These are phyloP conservation scores for Linum lewisii DNA, from an alignment of 345 rosid species.

Conservation along the genomic window DNA sequence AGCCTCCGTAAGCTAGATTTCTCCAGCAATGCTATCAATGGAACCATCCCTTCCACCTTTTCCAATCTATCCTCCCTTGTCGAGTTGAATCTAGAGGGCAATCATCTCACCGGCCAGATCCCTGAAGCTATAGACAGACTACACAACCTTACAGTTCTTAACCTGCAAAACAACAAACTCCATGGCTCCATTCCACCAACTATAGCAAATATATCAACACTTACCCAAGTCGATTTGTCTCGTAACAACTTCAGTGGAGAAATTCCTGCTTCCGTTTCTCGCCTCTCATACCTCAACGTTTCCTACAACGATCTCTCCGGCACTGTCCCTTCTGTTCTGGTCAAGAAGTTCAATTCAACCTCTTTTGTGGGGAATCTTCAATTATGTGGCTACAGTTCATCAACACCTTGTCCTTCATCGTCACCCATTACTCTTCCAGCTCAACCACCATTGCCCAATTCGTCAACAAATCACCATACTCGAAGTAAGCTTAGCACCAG, in stretches of 20 bases:
- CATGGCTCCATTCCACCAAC: slow-evolving; percentile 48
- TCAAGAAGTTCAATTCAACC: slow-evolving; percentile 72
- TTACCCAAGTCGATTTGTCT: slow-evolving; percentile 51
- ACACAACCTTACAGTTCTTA: slow-evolving; percentile 49
- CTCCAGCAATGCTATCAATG: slow-evolving; percentile 63
- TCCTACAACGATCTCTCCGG: slow-evolving; percentile 86
- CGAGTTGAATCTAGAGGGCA: slow-evolving; percentile 44
- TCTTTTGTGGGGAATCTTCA: slow-evolving; percentile 77
- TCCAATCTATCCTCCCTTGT: slow-evolving; percentile 45
- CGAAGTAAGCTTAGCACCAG: slow-evolving; percentile 48
- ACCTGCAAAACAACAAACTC: slow-evolving; percentile 50
- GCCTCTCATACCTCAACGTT: slow-evolving; percentile 52
- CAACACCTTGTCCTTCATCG: slow-evolving; percentile 51
- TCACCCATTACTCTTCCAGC: slow-evolving; percentile 37
- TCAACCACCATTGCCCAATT: slow-evolving; percentile 40
- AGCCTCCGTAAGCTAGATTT: slow-evolving; percentile 52
- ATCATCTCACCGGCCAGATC: slow-evolving; percentile 35
- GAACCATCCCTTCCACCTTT: slow-evolving; percentile 54
- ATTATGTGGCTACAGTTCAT: slow-evolving; percentile 75
- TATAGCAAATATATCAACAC: slow-evolving; percentile 47
- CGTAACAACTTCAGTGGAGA: slow-evolving; percentile 60
- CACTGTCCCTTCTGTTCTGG: slow-evolving; percentile 52
- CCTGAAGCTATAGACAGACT: slow-evolving; percentile 42
- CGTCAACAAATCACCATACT: slow-evolving; percentile 25
- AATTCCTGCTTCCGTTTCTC: slow-evolving; percentile 50